Evolutionary conservation across 2,329 filamentous ascomycete genomes (phyloP).

Genomic region (Ophioceras dolichostomum): DNA sequence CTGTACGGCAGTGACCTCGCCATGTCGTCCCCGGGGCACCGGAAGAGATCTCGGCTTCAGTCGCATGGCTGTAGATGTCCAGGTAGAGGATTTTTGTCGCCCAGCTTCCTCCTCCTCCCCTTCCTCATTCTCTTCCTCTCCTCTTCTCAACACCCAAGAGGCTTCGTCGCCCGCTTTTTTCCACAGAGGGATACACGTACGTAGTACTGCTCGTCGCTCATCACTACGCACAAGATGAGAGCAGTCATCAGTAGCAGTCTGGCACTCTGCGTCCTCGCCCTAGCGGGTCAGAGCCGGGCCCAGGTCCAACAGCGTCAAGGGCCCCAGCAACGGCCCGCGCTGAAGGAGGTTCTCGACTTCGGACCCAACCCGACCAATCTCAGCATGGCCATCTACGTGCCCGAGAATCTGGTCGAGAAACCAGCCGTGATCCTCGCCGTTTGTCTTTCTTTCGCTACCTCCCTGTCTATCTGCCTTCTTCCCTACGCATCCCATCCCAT

Average conservation of each 20-base stretch:
- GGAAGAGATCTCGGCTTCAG: too few species aligned
- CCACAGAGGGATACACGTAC: too few species aligned
- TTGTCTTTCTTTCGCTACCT: not conserved
- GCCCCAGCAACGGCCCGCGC: too few species aligned
- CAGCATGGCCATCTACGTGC: slow-evolving; percentile 31
- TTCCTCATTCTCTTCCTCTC: not conserved
- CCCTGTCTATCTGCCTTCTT: not conserved
- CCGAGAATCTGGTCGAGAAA: slow-evolving; percentile 19
- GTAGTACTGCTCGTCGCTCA: too few species aligned
- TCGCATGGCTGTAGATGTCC: not conserved
- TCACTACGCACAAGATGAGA: too few species aligned
- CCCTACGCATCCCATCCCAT: not conserved
- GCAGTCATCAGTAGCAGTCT: too few species aligned
- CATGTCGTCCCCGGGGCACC: too few species aligned
- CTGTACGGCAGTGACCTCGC: too few species aligned
- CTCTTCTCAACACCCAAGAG: not conserved
- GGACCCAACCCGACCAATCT: slow-evolving; percentile 25
- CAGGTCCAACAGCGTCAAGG: too few species aligned
- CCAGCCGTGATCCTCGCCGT: slow-evolving; percentile 37
- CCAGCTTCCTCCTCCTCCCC: not conserved
- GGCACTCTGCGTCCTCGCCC: too few species aligned
- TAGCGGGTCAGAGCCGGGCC: too few species aligned
- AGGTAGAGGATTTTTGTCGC: not conserved
- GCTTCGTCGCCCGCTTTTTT: not conserved
- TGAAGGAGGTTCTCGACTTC: slow-evolving; percentile 26